Conservation (phyloP, 176 grass and related monocot species). For the Metroxylon sagu region DNA sequence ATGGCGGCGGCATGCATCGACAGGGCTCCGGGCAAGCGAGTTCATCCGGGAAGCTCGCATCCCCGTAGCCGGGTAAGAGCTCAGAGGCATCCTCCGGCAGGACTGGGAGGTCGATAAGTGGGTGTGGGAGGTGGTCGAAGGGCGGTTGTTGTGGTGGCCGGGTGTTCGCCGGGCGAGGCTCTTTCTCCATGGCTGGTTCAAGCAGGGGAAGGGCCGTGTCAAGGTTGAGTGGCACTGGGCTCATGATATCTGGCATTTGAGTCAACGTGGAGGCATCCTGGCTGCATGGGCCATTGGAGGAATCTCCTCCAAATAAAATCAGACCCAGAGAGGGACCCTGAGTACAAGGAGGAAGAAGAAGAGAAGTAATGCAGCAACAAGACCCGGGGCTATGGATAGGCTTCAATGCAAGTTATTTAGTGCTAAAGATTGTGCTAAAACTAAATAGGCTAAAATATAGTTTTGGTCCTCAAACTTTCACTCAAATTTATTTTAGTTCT, state of each 20-base stretch:
- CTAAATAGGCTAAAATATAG: too few relatives aligned
- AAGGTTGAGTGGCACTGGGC: conserved; percentile 13
- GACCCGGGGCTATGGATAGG: too few relatives aligned
- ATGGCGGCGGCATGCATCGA: background rate
- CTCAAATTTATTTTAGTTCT: too few relatives aligned
- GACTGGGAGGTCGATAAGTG: background rate
- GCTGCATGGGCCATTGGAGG: background rate
- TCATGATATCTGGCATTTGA: conserved; percentile 1
- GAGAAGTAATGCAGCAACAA: too few relatives aligned
- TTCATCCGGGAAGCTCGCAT: background rate
- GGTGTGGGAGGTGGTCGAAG: background rate
- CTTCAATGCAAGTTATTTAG: too few relatives aligned
- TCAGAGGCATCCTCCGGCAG: background rate
- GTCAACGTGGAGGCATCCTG: background rate
- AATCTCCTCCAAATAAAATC: conserved; percentile 7
- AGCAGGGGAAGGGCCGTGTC: conserved; percentile 6
- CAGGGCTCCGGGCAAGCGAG: background rate
- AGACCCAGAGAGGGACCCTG: conserved; percentile 19
- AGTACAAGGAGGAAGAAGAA: too few relatives aligned
- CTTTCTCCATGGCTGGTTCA: background rate
- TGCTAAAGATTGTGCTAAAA: too few relatives aligned
- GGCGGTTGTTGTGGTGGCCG: background rate
- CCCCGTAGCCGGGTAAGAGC: background rate
- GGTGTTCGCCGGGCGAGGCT: background rate
- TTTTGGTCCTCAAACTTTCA: too few relatives aligned